Evolutionary conservation across 192 early-diverging fungal species (phyloP).

Genomic region (Entomortierella chlamydospora): DNA sequence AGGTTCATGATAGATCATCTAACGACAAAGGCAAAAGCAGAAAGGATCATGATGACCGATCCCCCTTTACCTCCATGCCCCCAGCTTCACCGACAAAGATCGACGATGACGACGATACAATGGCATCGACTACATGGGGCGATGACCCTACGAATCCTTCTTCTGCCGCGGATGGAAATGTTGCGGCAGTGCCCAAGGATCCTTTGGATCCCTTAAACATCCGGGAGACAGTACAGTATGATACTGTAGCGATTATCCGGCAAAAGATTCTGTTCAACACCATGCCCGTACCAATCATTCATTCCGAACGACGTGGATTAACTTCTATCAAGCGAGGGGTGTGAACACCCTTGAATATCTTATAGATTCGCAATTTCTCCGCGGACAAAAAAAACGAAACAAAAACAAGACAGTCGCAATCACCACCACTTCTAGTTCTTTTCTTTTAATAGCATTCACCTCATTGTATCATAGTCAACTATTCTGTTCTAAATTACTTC

Average conservation of each 20-base stretch:
- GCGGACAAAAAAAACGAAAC: too few species aligned
- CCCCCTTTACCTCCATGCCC: background rate
- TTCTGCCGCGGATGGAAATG: background rate
- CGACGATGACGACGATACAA: slow-evolving; percentile 50
- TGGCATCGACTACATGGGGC: slow-evolving; percentile 12
- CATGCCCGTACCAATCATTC: slow-evolving; percentile 51
- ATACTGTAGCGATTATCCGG: slow-evolving; percentile 46
- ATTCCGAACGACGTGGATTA: slow-evolving; percentile 41
- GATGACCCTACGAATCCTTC: background rate
- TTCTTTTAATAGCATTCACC: background rate
- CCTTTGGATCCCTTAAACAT: slow-evolving; percentile 21
- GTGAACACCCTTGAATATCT: background rate
- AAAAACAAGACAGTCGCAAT: too few species aligned
- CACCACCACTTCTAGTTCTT: background rate
- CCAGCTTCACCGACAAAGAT: background rate
- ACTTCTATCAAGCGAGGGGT: slow-evolving; percentile 48
- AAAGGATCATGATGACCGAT: background rate
- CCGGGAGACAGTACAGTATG: slow-evolving; percentile 16
- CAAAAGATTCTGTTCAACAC: slow-evolving; percentile 50
- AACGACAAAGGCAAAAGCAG: slow-evolving; percentile 9
- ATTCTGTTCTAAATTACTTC: too few species aligned
- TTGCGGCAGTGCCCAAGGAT: background rate
- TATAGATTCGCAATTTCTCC: too few species aligned
- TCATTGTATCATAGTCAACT: background rate
- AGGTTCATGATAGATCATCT: background rate